Evolutionary conservation across 1,284 basidiomycete genomes (phyloP), one percentile per base, ranked within the genome.

Genomic region (Cutaneotrichosporon spelunceum): DNA sequence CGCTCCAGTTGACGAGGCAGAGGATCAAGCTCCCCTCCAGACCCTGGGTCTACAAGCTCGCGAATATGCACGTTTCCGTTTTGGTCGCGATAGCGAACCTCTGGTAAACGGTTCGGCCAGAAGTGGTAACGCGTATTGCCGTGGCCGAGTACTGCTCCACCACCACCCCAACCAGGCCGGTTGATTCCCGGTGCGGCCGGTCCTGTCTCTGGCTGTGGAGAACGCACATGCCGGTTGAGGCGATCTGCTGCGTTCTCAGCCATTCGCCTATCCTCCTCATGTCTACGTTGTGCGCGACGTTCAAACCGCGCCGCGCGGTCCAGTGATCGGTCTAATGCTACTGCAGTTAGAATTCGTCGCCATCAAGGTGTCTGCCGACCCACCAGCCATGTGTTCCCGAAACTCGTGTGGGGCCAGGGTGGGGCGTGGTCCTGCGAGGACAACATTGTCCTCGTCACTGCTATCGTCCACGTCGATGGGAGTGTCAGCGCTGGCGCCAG

Each of bases 121-220:
- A 61, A 72, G 33, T 62, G 64, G 23, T 72, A 58, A n/a, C 65
- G 63, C 21, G 60, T 56, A 36, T 60, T 27, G 4, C 70, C 70
- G 1, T 29, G 27, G 24, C 68, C 68, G 13, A 68, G 53, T 16
- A 71, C 68, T 0, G 72, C 72, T 16, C 68, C 39, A n/a, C 39
- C 39, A 4, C 19, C 16, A 3, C n/a, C n/a, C n/a, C n/a, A n/a
- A n/a, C n/a, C n/a, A n/a, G n/a, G n/a, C n/a, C 52, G 33, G 33
- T 24, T 36, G 9, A 10, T 11, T 4, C 33, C 27, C 16, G 49
- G 49, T 19, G 4, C 49, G 21, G 29, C 49, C 5, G n/a, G 29
- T 13, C 27, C 49, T 21, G 49, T 16, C 39, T 42, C 39, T 3
- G 49, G 50, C 19, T 27, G 50, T 21, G 50, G 54, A 10, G 39